These are phyloP conservation scores for Fusarium verrucosum DNA, from an alignment of 2,329 filamentous ascomycete species.

Conservation along the genomic window DNA sequence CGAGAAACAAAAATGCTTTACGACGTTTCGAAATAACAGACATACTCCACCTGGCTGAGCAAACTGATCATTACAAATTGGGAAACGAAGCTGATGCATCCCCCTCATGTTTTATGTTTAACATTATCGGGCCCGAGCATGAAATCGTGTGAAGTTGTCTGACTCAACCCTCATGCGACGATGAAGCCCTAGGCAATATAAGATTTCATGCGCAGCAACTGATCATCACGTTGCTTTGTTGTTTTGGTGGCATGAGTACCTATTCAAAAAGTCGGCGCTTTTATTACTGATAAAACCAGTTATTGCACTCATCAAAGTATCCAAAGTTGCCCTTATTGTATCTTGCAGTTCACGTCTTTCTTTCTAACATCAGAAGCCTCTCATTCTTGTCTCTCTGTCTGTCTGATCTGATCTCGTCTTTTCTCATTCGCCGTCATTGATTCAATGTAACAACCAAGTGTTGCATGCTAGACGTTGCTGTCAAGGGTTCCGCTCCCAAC, in stretches of 20 bases:
- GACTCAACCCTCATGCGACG: not conserved
- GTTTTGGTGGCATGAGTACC: not conserved
- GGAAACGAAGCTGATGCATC: slow-evolving; percentile 3
- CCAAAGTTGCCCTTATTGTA: not conserved
- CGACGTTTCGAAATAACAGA: slow-evolving; percentile 1
- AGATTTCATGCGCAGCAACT: not conserved
- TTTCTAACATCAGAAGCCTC: slow-evolving; percentile 3
- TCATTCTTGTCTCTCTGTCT: slow-evolving; percentile 25
- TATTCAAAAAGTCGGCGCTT: not conserved
- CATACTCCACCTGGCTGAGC: not conserved
- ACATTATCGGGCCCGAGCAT: slow-evolving; percentile 20
- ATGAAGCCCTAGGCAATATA: not conserved
- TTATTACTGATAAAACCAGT: not conserved
- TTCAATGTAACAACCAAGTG: slow-evolving; percentile 10
- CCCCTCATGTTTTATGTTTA: slow-evolving; percentile 22
- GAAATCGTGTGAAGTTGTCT: not conserved
- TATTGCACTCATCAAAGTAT: not conserved
- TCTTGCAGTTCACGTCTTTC: not conserved
- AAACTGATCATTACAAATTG: slow-evolving; percentile 18
- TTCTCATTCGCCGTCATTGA: slow-evolving; percentile 32
- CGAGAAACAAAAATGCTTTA: slow-evolving; percentile 9
- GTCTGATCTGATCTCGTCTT: slow-evolving; percentile 10
- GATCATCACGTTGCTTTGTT: not conserved
- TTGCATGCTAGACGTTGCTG: not conserved
- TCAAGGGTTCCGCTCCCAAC: slow-evolving; percentile 2